Base-by-base conservation (phyloP, 495 filamentous ascomycete genomes). In the Aspergillus kassunensis region DNA sequence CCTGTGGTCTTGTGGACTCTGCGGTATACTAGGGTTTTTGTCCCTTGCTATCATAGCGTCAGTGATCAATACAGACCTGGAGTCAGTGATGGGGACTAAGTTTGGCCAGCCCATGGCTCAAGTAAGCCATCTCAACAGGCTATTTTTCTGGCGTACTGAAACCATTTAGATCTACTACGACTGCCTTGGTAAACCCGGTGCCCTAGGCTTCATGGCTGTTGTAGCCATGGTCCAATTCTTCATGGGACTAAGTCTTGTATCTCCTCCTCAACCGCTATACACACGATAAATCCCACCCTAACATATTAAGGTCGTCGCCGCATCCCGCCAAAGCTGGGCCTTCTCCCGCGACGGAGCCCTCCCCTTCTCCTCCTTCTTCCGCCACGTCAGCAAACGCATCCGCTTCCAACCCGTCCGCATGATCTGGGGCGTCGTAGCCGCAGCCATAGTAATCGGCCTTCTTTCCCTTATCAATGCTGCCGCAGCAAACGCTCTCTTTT, bases 371-470 rank as follows among this genome's bases (percentile, higher is more conserved):
- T 69, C 66, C 49, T 87, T 78, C 66, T 82, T 84, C 67, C 73
- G 80, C 31, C 72, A 72, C 35, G 76, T 84, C 57, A 79, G 74
- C 55, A 73, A 78, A 53, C 64, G 64, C 30, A 74, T 80, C 43
- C 80, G 76, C 25, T 83, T 78, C 54, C 85, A 85, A 46, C 84
- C 84, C 4, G 64, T 86, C 18, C 79, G 81, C 21, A 74, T 78
- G 44, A 63, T 86, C 40, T 85, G 82, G 79, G 81, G 80, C 19
- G 78, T 78, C 27, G 77, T 75, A 29, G 54, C 76, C 30, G 60
- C 79, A 5, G 68, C 78, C 13, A 66, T 74, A 4, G 44, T 85
- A 9, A 75, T 86, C 25, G 84, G 83, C 16, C 71, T 86, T 1
- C 71, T 86, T 19, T 77, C 66, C 2, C 66, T 86, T 1, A 84